A percentile compares a stretch with the other conserved stretches of the same genome.
These are phyloP conservation scores for Ascochyta fabae DNA, from an alignment of 2,329 filamentous ascomycete genomes.

Conservation along the genomic window DNA sequence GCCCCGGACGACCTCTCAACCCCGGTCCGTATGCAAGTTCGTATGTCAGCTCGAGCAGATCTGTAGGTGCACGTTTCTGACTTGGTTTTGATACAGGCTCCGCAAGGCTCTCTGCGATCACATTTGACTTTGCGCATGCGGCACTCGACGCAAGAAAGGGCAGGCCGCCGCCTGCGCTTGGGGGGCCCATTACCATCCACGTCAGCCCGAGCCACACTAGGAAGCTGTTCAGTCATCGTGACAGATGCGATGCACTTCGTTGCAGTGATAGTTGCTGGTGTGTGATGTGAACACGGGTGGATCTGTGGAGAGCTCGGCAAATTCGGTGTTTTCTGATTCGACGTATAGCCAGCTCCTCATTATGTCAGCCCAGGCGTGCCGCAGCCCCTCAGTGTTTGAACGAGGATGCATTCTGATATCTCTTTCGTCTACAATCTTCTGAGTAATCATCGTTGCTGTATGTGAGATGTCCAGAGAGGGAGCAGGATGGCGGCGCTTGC, in stretches of 20 bases:
- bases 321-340: neutral
- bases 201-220: neutral
- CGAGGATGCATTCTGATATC: too few species aligned
- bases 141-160: constrained; percentile 41
- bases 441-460: too few species aligned
- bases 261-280: neutral
- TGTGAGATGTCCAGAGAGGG: too few species aligned
- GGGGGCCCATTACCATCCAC: constrained; percentile 21
- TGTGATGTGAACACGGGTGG: neutral
- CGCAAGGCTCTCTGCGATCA: constrained; percentile 36
- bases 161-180: constrained; percentile 34
- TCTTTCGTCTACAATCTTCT: too few species aligned
- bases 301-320: neutral
- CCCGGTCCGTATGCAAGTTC: neutral
- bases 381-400: neutral
- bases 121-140: constrained; percentile 41
- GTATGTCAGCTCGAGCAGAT: constrained; percentile 13
- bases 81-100: constrained; percentile 29
- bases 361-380: neutral
- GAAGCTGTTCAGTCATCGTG: constrained; percentile 1
- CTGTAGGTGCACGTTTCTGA: constrained; percentile 37
- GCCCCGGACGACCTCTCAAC: constrained; percentile 2
- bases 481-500: too few species aligned
- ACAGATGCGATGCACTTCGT: neutral
- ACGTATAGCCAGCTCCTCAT: neutral